A percentile compares a stretch with the other conserved stretches of the same genome.
These are phyloP conservation scores for Myxozyma kluyveri DNA, from an alignment of 805 yeast genomes.

Conservation along the genomic window DNA sequence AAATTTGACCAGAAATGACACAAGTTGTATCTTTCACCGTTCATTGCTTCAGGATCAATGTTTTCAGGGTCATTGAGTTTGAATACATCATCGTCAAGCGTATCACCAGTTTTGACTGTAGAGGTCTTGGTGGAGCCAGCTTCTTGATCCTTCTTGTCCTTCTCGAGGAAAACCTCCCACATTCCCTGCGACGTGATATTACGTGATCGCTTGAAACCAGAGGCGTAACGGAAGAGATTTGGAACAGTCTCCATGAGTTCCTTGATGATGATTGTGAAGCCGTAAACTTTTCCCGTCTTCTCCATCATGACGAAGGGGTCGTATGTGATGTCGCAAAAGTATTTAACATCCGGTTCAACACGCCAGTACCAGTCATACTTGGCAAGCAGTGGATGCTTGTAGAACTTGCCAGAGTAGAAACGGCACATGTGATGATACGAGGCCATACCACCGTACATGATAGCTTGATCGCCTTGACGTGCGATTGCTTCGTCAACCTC, in stretches of 20 bases:
- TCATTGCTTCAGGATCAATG: constrained; percentile 54
- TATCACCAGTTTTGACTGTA: constrained; percentile 15
- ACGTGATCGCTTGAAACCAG: constrained; percentile 53
- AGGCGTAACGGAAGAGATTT: constrained; percentile 69
- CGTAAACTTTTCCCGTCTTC: constrained; percentile 65
- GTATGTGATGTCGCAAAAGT: constrained; percentile 85
- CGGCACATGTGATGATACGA: constrained; percentile 95
- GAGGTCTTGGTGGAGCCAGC: constrained; percentile 1
- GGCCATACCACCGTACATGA: constrained; percentile 77
- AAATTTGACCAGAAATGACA: constrained; percentile 90
- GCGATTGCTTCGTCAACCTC: constrained; percentile 58
- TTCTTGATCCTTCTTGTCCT: constrained; percentile 15
- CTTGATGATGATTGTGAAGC: constrained; percentile 74
- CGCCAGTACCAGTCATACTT: constrained; percentile 92
- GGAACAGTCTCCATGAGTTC: constrained; percentile 84
- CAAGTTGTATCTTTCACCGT: constrained; percentile 69
- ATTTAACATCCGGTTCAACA: constrained; percentile 88
- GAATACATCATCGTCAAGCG: constrained; percentile 16
- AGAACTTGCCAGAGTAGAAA: constrained; percentile 82
- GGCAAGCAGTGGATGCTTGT: constrained; percentile 68
- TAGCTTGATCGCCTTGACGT: constrained; percentile 75
- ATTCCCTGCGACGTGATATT: constrained; percentile 54
- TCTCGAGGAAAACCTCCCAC: constrained; percentile 64
- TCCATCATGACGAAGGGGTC: constrained; percentile 88
- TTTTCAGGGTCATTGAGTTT: constrained; percentile 16